phyloP scores from a whole-genome alignment of 352 stramenopile species.

The Peronospora destructor region DNA sequence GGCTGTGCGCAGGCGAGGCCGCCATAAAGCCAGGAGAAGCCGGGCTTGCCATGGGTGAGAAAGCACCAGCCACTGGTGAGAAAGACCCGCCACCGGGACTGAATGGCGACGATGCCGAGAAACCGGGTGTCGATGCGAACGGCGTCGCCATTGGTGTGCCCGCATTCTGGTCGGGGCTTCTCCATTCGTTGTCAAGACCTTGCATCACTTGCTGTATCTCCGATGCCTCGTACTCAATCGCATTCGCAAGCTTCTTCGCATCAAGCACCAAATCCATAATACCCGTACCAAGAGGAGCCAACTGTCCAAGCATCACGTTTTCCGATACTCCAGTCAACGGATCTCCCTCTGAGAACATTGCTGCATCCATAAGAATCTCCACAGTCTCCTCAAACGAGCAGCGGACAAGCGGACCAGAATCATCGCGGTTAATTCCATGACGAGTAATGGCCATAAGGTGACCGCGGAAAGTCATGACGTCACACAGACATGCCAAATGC shows the following conservation, averaged over 20 bases:
- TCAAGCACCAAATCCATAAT: slow-evolving; percentile 98
- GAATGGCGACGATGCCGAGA: slow-evolving; percentile 86
- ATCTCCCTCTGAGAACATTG: slow-evolving; percentile 96
- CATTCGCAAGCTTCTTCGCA: slow-evolving; percentile 95
- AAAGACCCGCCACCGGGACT: slow-evolving; percentile 83
- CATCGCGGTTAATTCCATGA: slow-evolving; percentile 99
- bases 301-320: slow-evolving; percentile 98
- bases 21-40: slow-evolving; percentile 73
- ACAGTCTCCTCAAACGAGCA: slow-evolving; percentile 99
- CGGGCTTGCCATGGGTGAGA: slow-evolving; percentile 80
- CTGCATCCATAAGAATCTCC: slow-evolving; percentile 99
- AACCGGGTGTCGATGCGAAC: slow-evolving; percentile 75
- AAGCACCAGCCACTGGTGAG: slow-evolving; percentile 80
- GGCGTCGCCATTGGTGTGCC: slow-evolving; percentile 83
- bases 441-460: slow-evolving; percentile 96
- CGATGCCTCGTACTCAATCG: slow-evolving; percentile 93
- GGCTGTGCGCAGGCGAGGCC: slow-evolving; percentile 63
- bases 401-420: slow-evolving; percentile 95
- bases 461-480: slow-evolving; percentile 99
- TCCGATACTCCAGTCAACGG: slow-evolving; percentile 96
- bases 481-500: slow-evolving; percentile 96
- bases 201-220: slow-evolving; percentile 90
- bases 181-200: slow-evolving; percentile 88
- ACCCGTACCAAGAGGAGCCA: slow-evolving; percentile 94
- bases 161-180: slow-evolving; percentile 68